Base-by-base conservation (phyloP, 208 protist genomes). In the Crithidia thermophila region DNA sequence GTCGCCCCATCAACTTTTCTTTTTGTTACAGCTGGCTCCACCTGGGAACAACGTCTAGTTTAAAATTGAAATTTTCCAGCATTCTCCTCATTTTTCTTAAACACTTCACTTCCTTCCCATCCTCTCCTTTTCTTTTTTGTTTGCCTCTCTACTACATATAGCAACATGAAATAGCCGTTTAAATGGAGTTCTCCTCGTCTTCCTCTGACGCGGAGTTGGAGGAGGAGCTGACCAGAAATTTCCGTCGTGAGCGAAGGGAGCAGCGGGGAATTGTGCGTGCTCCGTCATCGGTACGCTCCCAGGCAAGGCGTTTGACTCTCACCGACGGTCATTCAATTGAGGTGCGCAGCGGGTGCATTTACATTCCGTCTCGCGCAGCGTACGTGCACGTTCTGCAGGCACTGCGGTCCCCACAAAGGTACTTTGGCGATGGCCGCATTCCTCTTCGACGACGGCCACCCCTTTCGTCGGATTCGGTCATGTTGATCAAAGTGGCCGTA, bases 181-280 rank as follows among this genome's bases (percentile, higher is more conserved):
- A 10, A 7, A 74, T 91, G 53, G 74, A 85, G 30, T 82, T 79
- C 65, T 91, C 81, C 8, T 88, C 85, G 20, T 88, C 84, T 6
- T 87, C 81, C 23, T 79, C 71, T 14, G 85, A 91, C 55, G 75
- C 81, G n/a, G 85, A 87, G 21, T 74, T 91, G 47, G 64, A 73
- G 58, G 75, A 58, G 8, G 77, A 79, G 50, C 75, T 91, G 31
- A 70, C 45, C 43, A 61, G 72, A 4, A 81, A 88, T 49, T 62
- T 55, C 4, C 76, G 64, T 14, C 66, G 55, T 14, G 46, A 73
- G 21, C 57, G 42, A 4, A 21, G 42, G 18, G 58, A 69, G 28
- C 68, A 88, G 42, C 45, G 74, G 21, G 68, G 72, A 25, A 79
- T 85, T 45, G 67, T 79, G 25, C 60, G 58, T 11, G 62, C 67